phyloP scores from a whole-genome alignment of 306 rosid species.

The Sicyos baderoa region DNA sequence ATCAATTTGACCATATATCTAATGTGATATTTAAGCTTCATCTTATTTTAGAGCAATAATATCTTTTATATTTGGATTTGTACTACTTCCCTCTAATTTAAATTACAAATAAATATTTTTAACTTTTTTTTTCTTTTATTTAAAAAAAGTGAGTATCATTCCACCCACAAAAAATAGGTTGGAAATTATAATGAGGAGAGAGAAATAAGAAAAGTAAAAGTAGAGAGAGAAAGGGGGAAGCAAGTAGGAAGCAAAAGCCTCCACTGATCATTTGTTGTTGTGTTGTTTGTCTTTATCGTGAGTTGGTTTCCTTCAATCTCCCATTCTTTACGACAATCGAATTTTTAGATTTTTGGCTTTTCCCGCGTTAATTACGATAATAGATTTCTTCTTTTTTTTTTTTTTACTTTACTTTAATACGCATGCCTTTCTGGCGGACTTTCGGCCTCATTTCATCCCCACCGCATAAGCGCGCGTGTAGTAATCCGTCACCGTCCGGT shows the following conservation, averaged over 20 bases:
- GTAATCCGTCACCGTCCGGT: background rate
- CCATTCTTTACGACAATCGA: slow-evolving; percentile 9
- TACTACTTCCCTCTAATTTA: too few species aligned
- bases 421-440: slow-evolving; percentile 2
- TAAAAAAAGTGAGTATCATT: too few species aligned
- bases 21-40: too few species aligned
- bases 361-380: slow-evolving; percentile 17
- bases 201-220: background rate
- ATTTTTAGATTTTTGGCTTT: background rate
- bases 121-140: too few species aligned
- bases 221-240: background rate
- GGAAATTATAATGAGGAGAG: too few species aligned
- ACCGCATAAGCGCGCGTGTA: background rate
- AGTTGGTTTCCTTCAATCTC: background rate
- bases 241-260: background rate
- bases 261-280: background rate
- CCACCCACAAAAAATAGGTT: too few species aligned
- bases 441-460: background rate
- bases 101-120: too few species aligned
- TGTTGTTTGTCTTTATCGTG: background rate
- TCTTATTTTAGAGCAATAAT: too few species aligned
- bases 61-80: too few species aligned
- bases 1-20: too few species aligned
- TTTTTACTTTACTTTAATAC: background rate
- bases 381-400: background rate